These are phyloP conservation scores for Wickerhamiella siamensis DNA, from an alignment of 805 yeast species.

Conservation along the genomic window DNA sequence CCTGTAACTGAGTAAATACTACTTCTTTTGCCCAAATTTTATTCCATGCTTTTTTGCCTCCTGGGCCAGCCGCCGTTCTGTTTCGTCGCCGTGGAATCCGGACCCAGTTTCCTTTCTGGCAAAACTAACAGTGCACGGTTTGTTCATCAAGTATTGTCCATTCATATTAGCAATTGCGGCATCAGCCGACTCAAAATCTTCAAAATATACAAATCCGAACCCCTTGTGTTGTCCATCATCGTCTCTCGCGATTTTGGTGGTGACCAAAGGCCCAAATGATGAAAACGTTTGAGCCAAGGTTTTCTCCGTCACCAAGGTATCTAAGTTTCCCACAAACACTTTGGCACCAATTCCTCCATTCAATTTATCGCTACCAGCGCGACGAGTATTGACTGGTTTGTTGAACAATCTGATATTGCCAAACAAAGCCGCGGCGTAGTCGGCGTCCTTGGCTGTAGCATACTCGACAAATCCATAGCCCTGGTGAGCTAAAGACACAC, in stretches of 20 bases:
- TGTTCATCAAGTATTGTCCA: slow-evolving; percentile 55
- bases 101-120: slow-evolving; percentile 50
- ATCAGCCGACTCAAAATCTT: slow-evolving; percentile 55
- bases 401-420: slow-evolving; percentile 49
- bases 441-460: slow-evolving; percentile 42
- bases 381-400: slow-evolving; percentile 43
- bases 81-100: slow-evolving; percentile 63
- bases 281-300: slow-evolving; percentile 43
- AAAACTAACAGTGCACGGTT: slow-evolving; percentile 45
- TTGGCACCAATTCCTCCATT: slow-evolving; percentile 44
- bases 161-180: slow-evolving; percentile 54
- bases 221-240: slow-evolving; percentile 40
- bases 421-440: slow-evolving; percentile 49
- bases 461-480: slow-evolving; percentile 86
- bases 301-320: slow-evolving; percentile 48
- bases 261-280: slow-evolving; percentile 46
- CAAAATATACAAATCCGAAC: slow-evolving; percentile 52
- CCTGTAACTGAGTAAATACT: too few relatives aligned
- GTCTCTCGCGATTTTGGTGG: slow-evolving; percentile 27
- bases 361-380: slow-evolving; percentile 19
- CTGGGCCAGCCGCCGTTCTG: slow-evolving; percentile 54
- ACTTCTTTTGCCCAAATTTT: neutral
- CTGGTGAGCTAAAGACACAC: slow-evolving; percentile 53
- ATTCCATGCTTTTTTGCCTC: neutral
- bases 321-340: slow-evolving; percentile 55